Evolutionary conservation across 1,139 yeast species (phyloP), one percentile per base, ranked within the genome.

Genomic region (Kodamaea plutei): DNA sequence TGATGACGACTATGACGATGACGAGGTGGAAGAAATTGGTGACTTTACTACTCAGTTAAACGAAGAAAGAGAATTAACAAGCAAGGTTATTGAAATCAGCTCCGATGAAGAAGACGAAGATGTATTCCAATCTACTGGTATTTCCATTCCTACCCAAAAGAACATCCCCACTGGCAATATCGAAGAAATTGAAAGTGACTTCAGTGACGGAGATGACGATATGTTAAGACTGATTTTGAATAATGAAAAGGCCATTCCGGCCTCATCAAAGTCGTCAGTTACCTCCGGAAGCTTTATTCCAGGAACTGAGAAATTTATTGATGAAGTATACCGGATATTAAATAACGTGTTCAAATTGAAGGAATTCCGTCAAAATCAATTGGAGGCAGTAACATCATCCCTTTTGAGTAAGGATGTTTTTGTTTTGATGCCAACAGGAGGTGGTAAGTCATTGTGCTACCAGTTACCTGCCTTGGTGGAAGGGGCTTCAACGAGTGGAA

Each of bases 401-500:
- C 61, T 93, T 20, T 57, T 70, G 9, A 95, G 96, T 1, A 71
- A 73, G 29, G 98, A 93, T 54, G 95, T 85, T 0, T 87, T 93
- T 61, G 96, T 93, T 2, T 65, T 93, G 43, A 91, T 93, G 96
- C 99, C 99, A 0, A 93, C 99, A 0, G 99, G 99, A 26, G 98
- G 98, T 30, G 99, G 99, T 30, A 93, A 93, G 54, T 89, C 97
- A 0, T 62, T 93, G 25, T 93, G 99, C 52, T 93, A 89, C 55
- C 99, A 93, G 56, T 62, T 93, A 12, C 98, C 99, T 0, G 96
- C 98, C 0, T 63, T 91, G 29, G 78, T 91, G 1, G 67, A 69
- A 29, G 65, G 80, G 1, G 97, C 96, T 1, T 66, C 58, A 20
- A 83, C 95, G 0, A 62, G 59, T 11, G 97, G 97, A 9, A 81